A percentile compares a stretch with the other conserved stretches of the same genome.
Conservation (phyloP, 805 yeast species). For the Wickerhamiella australiensis region DNA sequence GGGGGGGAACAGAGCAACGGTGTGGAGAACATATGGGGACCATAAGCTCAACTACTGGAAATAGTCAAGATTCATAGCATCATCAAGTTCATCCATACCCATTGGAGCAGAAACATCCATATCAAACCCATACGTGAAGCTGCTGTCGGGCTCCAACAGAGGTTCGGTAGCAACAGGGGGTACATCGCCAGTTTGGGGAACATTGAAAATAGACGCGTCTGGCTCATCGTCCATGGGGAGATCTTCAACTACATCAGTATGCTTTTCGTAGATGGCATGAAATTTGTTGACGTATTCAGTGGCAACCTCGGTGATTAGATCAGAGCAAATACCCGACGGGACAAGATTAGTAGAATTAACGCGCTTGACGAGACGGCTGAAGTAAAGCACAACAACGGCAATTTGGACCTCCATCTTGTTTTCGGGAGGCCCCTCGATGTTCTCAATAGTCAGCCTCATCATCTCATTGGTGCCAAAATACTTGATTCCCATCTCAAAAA, state of each 20-base stretch:
- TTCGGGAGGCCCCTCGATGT: neutral
- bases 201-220: neutral
- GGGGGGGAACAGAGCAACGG: too few species aligned
- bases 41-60: slow-evolving; percentile 17
- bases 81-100: slow-evolving; percentile 24
- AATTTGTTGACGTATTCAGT: slow-evolving; percentile 5
- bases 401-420: slow-evolving; percentile 6
- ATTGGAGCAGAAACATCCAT: slow-evolving; percentile 17
- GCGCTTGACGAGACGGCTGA: slow-evolving; percentile 4
- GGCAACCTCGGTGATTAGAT: slow-evolving; percentile 1
- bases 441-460: neutral
- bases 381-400: slow-evolving; percentile 11
- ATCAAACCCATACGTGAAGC: slow-evolving; percentile 15
- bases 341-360: neutral
- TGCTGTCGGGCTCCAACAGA: slow-evolving; percentile 12
- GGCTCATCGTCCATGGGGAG: neutral
- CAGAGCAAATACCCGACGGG: neutral
- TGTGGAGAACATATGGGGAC: too few species aligned
- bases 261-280: neutral
- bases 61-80: slow-evolving; percentile 21
- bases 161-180: neutral
- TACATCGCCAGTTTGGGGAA: neutral
- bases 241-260: neutral
- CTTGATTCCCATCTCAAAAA: neutral
- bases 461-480: slow-evolving; percentile 7